These are phyloP conservation scores for Spathaspora boniae DNA, from an alignment of 805 yeast genomes.

Conservation along the genomic window DNA sequence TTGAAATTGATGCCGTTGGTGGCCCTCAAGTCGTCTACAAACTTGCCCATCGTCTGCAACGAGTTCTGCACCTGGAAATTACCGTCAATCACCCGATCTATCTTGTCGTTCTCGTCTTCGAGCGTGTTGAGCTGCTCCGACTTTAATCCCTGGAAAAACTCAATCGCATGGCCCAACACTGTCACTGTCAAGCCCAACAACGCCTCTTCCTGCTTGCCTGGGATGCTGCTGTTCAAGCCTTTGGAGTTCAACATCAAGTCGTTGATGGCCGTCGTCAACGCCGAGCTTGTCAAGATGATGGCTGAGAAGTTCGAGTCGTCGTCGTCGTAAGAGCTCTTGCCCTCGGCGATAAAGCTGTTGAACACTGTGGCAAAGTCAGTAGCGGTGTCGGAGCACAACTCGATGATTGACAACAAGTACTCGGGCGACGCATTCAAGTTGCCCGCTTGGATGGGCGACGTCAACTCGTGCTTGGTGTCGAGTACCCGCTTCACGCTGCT, in stretches of 20 bases:
- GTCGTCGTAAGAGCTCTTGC: slow-evolving; percentile 43
- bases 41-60: slow-evolving; percentile 53
- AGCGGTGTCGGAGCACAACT: slow-evolving; percentile 64
- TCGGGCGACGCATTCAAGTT: slow-evolving; percentile 73
- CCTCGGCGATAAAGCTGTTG: slow-evolving; percentile 74
- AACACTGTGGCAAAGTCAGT: slow-evolving; percentile 79
- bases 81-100: slow-evolving; percentile 73
- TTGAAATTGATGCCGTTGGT: slow-evolving; percentile 24
- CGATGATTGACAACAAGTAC: slow-evolving; percentile 63
- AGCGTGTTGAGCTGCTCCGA: slow-evolving; percentile 50
- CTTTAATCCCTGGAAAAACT: slow-evolving; percentile 57
- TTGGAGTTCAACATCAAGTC: slow-evolving; percentile 66
- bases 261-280: slow-evolving; percentile 56
- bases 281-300: slow-evolving; percentile 60
- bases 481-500: slow-evolving; percentile 72
- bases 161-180: slow-evolving; percentile 58
- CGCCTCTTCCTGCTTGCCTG: slow-evolving; percentile 52
- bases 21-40: slow-evolving; percentile 52
- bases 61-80: slow-evolving; percentile 71
- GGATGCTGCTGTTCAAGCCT: slow-evolving; percentile 59
- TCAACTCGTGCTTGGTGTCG: slow-evolving; percentile 64
- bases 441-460: slow-evolving; percentile 80
- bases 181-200: slow-evolving; percentile 48
- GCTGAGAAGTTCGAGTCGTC: slow-evolving; percentile 55
- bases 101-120: slow-evolving; percentile 57